Base-by-base conservation (phyloP, 1,284 basidiomycete species). In the Sporisorium reilianum region DNA sequence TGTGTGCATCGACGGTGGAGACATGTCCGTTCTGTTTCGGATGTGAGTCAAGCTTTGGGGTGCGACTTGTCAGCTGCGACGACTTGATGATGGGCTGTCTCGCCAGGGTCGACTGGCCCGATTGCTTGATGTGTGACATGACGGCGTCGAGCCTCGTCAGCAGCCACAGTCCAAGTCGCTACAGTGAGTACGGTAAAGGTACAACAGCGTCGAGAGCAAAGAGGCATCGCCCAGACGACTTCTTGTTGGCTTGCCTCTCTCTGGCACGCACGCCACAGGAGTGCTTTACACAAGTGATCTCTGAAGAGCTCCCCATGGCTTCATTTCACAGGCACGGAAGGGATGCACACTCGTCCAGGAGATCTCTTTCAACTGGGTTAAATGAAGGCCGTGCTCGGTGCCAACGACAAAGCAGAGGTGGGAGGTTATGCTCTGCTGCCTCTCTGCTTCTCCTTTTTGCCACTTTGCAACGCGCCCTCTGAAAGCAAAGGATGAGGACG, bases 71-170 rank as follows among this genome's bases (percentile, higher is more conserved):
- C 14, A 42, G 20, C 28, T 60, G 67, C 41, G 55, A 30, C 11
- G 67, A 41, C 36, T 62, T 60, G 53, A 41, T 36, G 49, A 55
- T 23, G 14, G 52, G 48, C 16, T 32, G 40, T n/a, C 44, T 53
- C 11, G 36, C 5, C 45, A 18, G 30, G 18, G 36, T 38, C 3
- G 45, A 40, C 36, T 63, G 60, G 8, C 65, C 59, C 11, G 69
- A 49, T 53, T 73, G 69, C 38, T 73, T 73, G 51, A 67, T 42
- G 23, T 67, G 55, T 36, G 69, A 67, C 69, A 73, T 73, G 42
- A 18, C 14, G 12, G 34, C 20, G 5, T 32, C 8, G 14, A 16
- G 18, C 30, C 25, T 18, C 16, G 40, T 34, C 20, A 14, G 36
- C 50, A 26, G n/a, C 7, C 20, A 6, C 20, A 34, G n/a, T 34